Conservation (phyloP, 139 green algal species). For the Pycnococcus provasolii region DNA sequence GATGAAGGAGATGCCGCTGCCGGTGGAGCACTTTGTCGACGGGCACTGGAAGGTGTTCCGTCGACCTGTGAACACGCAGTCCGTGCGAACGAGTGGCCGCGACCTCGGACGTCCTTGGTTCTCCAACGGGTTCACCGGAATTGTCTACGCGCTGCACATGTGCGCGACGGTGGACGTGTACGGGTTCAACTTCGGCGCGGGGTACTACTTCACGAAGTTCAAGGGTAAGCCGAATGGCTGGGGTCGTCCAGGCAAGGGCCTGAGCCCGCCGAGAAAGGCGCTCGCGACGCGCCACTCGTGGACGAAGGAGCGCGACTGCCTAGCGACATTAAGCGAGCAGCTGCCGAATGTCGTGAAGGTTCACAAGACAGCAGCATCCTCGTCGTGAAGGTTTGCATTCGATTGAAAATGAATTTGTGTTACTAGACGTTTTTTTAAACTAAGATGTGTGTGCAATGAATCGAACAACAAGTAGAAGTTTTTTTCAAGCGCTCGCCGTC, state of each 20-base stretch:
- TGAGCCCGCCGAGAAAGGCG: constrained; percentile 14
- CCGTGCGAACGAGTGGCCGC: not conserved
- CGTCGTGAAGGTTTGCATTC: too few relatives aligned
- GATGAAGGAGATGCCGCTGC: constrained; percentile 4
- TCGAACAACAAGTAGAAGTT: too few relatives aligned
- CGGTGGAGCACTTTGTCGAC: constrained; percentile 18
- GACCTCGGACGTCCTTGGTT: constrained; percentile 17
- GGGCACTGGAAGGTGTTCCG: constrained; percentile 21
- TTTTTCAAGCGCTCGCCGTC: too few relatives aligned
- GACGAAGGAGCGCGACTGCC: constrained; percentile 15
- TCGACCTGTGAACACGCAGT: not conserved
- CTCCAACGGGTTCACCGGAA: constrained; percentile 21
- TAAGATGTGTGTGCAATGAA: too few relatives aligned
- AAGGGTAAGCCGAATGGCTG: constrained; percentile 18
- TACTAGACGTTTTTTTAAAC: too few relatives aligned
- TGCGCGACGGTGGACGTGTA: constrained; percentile 25
- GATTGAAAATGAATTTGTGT: too few relatives aligned
- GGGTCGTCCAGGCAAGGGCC: constrained; percentile 2
- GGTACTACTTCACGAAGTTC: constrained; percentile 29
- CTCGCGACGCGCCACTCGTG: constrained; percentile 20
- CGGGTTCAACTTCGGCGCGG: constrained; percentile 20
- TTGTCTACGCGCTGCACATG: constrained; percentile 22
- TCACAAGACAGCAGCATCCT: too few relatives aligned
- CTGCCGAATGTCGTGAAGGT: too few relatives aligned
- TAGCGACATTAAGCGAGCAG: constrained; percentile 1